Evolutionary conservation across 2,329 filamentous ascomycete species (phyloP).

Genomic region (Aspergillus cejpii): DNA sequence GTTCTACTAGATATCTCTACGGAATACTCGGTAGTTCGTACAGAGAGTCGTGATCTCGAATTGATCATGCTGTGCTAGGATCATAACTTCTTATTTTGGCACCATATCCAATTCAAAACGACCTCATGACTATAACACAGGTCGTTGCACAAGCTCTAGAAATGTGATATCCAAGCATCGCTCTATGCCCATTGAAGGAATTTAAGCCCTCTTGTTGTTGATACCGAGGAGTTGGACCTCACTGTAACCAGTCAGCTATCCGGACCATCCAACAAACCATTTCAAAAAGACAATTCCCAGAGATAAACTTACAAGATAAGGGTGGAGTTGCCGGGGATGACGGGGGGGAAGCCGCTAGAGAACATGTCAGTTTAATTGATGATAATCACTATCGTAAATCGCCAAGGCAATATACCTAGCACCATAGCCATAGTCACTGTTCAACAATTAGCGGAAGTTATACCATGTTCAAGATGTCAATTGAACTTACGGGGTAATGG

Average conservation of each 20-base stretch:
- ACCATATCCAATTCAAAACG: too few species aligned
- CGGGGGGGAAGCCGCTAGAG: slow-evolving; percentile 66
- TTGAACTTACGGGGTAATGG: slow-evolving; percentile 63
- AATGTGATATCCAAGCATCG: background rate
- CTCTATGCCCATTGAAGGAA: background rate
- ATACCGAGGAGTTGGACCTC: background rate
- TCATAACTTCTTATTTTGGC: too few species aligned
- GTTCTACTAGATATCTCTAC: too few species aligned
- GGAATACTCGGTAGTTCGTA: too few species aligned
- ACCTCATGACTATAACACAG: too few species aligned
- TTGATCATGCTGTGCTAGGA: too few species aligned
- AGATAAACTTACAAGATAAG: slow-evolving; percentile 69
- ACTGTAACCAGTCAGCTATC: background rate
- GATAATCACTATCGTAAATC: too few species aligned
- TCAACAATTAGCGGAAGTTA: slow-evolving; percentile 6
- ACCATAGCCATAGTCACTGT: slow-evolving; percentile 39
- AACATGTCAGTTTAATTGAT: background rate
- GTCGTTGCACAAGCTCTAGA: background rate
- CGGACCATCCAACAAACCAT: background rate
- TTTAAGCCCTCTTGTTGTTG: background rate
- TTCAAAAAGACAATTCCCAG: background rate
- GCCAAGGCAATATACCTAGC: slow-evolving; percentile 29
- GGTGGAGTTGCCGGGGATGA: slow-evolving; percentile 66
- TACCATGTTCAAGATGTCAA: background rate
- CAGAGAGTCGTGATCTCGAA: too few species aligned